Evolutionary conservation across 1,284 basidiomycete genomes (phyloP).

Genomic region (Singerocomus inundabilis): DNA sequence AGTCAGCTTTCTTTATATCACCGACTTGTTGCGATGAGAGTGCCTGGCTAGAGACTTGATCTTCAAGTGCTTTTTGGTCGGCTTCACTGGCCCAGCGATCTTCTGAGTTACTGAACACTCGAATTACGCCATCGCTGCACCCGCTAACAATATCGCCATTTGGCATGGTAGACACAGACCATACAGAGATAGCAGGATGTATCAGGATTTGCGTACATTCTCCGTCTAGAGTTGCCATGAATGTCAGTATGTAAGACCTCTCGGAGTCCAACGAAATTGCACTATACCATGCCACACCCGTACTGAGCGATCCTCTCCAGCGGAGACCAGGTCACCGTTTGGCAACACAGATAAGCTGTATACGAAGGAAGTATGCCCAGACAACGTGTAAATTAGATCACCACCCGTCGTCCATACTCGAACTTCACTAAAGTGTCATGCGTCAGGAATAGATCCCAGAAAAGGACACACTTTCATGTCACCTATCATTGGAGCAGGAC

Average conservation of each 20-base stretch:
- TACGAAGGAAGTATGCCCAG: slow-evolving; percentile 96
- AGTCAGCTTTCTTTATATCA: slow-evolving; percentile 86
- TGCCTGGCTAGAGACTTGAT: slow-evolving; percentile 68
- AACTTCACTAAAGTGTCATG: slow-evolving; percentile 60
- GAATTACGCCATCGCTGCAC: slow-evolving; percentile 83
- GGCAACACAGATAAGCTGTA: slow-evolving; percentile 87
- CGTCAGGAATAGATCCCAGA: slow-evolving; percentile 3
- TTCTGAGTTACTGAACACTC: slow-evolving; percentile 80
- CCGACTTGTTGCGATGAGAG: slow-evolving; percentile 82
- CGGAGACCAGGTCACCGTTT: slow-evolving; percentile 69
- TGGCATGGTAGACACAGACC: slow-evolving; percentile 83
- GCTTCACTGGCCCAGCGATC: slow-evolving; percentile 72
- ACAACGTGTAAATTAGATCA: slow-evolving; percentile 73
- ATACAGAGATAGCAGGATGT: slow-evolving; percentile 93
- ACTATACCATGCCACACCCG: slow-evolving; percentile 71
- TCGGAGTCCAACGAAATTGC: not conserved
- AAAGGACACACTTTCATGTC: slow-evolving; percentile 3
- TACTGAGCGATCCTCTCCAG: slow-evolving; percentile 82
- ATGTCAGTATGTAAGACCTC: not conserved
- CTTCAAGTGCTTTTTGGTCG: slow-evolving; percentile 71
- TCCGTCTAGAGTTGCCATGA: slow-evolving; percentile 46
- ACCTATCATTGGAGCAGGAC: slow-evolving; percentile 95
- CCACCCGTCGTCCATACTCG: slow-evolving; percentile 89
- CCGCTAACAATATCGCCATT: slow-evolving; percentile 92
- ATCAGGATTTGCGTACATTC: slow-evolving; percentile 85